Evolutionary conservation across 768 basidiomycete genomes (phyloP).

Genomic region (Guyanaporus albipodus): DNA sequence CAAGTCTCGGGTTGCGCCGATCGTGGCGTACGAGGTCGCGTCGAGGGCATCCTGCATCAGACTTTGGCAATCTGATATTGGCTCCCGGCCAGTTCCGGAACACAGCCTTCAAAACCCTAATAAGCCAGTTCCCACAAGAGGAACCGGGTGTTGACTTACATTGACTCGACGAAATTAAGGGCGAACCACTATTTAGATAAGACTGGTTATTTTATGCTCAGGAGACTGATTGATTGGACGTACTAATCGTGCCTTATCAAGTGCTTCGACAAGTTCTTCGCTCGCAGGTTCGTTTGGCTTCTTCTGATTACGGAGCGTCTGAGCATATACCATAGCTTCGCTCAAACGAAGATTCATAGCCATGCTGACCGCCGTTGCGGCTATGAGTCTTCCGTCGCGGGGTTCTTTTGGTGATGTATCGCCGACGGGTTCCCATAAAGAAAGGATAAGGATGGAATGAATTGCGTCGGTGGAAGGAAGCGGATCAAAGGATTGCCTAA

Average conservation of each 20-base stretch:
- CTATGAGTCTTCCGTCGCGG: conserved; percentile 39
- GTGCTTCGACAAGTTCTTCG: conserved; percentile 33
- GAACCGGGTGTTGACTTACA: conserved; percentile 24
- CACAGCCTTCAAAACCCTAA: conserved; percentile 33
- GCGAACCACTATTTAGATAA: conserved; percentile 35
- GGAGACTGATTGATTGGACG: conserved; percentile 9
- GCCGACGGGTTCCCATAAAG: conserved; percentile 43
- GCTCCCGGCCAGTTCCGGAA: conserved; percentile 39
- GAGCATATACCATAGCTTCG: conserved; percentile 33
- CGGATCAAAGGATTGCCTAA: conserved; percentile 40
- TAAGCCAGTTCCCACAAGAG: not conserved
- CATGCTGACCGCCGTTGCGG: conserved; percentile 43
- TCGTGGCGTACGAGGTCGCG: conserved; percentile 20
- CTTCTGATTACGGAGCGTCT: conserved; percentile 28
- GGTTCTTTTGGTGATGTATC: conserved; percentile 28
- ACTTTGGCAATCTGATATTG: conserved; percentile 34
- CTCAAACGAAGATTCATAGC: conserved; percentile 42
- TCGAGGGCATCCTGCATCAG: conserved; percentile 31
- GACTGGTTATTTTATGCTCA: conserved; percentile 15
- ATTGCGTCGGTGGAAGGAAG: conserved; percentile 40
- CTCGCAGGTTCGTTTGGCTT: conserved; percentile 24
- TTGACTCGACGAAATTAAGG: conserved; percentile 37
- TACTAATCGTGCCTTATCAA: conserved; percentile 38
- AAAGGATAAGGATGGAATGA: conserved; percentile 39
- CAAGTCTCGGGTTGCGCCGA: conserved; percentile 29